Evolutionary conservation across 1,284 basidiomycete genomes (phyloP).

Genomic region (Austropuccinia psidii): DNA sequence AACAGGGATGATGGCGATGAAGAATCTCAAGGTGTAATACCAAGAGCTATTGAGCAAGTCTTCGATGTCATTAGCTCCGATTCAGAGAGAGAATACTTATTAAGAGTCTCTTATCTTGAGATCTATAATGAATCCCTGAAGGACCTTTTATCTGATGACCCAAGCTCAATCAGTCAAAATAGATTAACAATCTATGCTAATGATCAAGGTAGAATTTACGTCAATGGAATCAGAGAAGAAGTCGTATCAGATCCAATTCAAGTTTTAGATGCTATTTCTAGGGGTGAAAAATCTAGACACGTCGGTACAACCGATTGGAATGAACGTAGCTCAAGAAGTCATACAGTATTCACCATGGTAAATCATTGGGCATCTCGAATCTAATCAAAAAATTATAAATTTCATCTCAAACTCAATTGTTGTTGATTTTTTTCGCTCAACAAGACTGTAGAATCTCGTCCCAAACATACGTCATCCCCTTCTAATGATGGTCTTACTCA

Average conservation of each 20-base stretch:
- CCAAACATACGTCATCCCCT: constrained; percentile 52
- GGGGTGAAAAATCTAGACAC: constrained; percentile 78
- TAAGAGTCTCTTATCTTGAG: constrained; percentile 56
- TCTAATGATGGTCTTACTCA: constrained; percentile 41
- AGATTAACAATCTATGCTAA: constrained; percentile 32
- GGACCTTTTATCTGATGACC: constrained; percentile 49
- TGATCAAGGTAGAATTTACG: constrained; percentile 42
- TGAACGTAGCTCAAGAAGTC: constrained; percentile 80
- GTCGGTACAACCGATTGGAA: constrained; percentile 94
- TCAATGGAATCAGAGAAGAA: constrained; percentile 73
- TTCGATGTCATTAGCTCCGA: constrained; percentile 52
- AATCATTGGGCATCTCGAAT: constrained; percentile 35
- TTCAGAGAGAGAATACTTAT: constrained; percentile 48
- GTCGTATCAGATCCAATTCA: constrained; percentile 82
- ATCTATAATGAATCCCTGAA: constrained; percentile 57
- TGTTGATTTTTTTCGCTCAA: not conserved
- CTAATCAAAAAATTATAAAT: no score
- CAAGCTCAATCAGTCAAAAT: not conserved
- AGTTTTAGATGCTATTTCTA: constrained; percentile 70
- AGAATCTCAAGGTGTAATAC: constrained; percentile 85
- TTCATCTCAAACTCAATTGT: not conserved
- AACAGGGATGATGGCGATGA: constrained; percentile 55
- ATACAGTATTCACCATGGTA: constrained; percentile 84
- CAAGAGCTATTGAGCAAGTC: constrained; percentile 65
- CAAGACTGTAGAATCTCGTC: constrained; percentile 60